Evolutionary conservation across 805 yeast species (phyloP).

Genomic region (Saccharomycopsis capsularis): DNA sequence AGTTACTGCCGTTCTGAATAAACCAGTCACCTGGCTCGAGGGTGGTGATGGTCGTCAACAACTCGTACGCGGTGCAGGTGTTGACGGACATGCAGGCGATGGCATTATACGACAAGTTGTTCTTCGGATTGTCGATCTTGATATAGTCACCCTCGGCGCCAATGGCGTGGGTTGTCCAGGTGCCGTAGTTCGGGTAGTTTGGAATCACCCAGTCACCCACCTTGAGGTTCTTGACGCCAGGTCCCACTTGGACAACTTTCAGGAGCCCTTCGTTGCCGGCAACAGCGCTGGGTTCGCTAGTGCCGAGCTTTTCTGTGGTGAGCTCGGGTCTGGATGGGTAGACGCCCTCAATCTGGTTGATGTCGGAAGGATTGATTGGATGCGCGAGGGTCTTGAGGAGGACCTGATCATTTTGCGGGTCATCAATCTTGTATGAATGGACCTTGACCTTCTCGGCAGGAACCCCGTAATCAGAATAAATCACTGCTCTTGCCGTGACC

Average conservation of each 20-base stretch:
- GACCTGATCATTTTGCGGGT: slow-evolving; percentile 39
- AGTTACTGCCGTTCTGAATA: slow-evolving; percentile 93
- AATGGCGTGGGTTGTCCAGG: slow-evolving; percentile 83
- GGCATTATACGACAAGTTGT: slow-evolving; percentile 44
- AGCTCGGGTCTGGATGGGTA: slow-evolving; percentile 72
- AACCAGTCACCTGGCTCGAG: slow-evolving; percentile 57
- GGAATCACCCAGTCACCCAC: slow-evolving; percentile 91
- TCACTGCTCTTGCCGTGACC: slow-evolving; percentile 52
- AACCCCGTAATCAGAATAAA: slow-evolving; percentile 63
- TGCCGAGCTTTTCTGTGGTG: slow-evolving; percentile 42
- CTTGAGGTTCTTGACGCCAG: slow-evolving; percentile 37
- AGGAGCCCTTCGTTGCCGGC: slow-evolving; percentile 95
- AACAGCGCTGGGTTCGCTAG: slow-evolving; percentile 64
- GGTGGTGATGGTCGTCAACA: slow-evolving; percentile 54
- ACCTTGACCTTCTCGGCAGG: slow-evolving; percentile 49
- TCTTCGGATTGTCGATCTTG: slow-evolving; percentile 39
- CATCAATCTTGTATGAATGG: slow-evolving; percentile 40
- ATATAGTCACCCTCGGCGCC: slow-evolving; percentile 47
- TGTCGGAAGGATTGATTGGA: slow-evolving; percentile 87
- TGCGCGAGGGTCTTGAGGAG: slow-evolving; percentile 67
- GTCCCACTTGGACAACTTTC: slow-evolving; percentile 71
- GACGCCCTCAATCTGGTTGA: slow-evolving; percentile 77
- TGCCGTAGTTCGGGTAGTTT: slow-evolving; percentile 68
- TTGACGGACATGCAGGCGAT: slow-evolving; percentile 91
- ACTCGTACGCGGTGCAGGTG: slow-evolving; percentile 85